Conservation (phyloP, 805 yeast species). For the Yarrowia deformans region DNA sequence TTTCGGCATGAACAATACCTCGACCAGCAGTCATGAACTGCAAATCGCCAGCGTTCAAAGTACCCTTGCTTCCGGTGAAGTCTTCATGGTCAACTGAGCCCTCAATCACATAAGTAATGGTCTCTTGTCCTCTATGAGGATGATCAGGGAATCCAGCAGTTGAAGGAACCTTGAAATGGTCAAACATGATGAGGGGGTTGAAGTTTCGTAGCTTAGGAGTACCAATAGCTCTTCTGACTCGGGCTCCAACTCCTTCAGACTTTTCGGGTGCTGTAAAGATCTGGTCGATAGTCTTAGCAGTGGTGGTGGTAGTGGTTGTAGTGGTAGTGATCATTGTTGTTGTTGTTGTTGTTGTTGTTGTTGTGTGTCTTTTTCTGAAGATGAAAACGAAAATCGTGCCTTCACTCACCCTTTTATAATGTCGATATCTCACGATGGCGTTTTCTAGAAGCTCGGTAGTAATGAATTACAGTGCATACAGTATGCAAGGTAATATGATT, state of each 20-base stretch:
- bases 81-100: constrained; percentile 18
- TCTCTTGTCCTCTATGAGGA: constrained; percentile 19
- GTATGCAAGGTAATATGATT: background rate
- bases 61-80: constrained; percentile 21
- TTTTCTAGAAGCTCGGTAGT: constrained; percentile 12
- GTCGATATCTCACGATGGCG: background rate
- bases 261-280: constrained; percentile 18
- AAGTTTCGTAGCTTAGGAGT: constrained; percentile 69
- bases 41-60: constrained; percentile 48
- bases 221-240: constrained; percentile 81
- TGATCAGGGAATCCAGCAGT: constrained; percentile 66
- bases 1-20: constrained; percentile 84
- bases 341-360: background rate
- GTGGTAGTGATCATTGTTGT: constrained; percentile 11
- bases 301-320: background rate
- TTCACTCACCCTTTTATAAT: background rate
- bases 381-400: background rate
- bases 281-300: constrained; percentile 3
- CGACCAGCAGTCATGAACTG: constrained; percentile 94
- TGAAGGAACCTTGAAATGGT: constrained; percentile 22
- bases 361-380: constrained; percentile 16
- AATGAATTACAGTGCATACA: background rate
- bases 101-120: constrained; percentile 11
- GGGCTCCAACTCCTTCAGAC: constrained; percentile 69
- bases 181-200: constrained; percentile 72